Evolutionary conservation across 164 flowering plant species (phyloP), one percentile per base, ranked within the genome.

Genomic region (Nymphaea colorata): DNA sequence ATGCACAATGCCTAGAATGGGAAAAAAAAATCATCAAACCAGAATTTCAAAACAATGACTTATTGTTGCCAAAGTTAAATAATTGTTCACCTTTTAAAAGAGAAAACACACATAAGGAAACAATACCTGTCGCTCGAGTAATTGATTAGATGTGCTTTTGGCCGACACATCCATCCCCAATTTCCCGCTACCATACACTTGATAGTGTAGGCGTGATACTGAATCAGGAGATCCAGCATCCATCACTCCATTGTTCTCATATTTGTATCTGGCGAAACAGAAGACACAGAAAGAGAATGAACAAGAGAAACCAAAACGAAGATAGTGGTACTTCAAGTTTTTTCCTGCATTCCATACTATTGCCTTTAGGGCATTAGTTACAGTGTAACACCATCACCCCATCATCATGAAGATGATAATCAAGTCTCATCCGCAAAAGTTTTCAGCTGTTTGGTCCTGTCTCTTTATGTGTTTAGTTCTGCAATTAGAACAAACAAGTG

Each of bases 91-190:
- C 12, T 47, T 47, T 47, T 12, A 47, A 47, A 47, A 47, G 55
- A 47, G 12, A 47, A 2, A 12, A 12, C 7, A 47, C 12, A 47
- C 12, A 12, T 6, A 47, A 7, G 15, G 62, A 64, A 68, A 77
- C 43, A 44, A 18, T 55, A 91, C 99, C 97, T 95, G 99, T 89
- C 99, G 87, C 75, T 95, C 98, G 73, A 92, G 89, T 79, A 95
- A 94, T 74, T 90, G 99, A 77, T 87, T 86, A 69, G 87, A 90
- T 60, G 83, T 79, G 76, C 98, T 98, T 75, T 76, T 85, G 60
- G 85, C 78, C 64, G 88, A 81, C 57, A 75, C 71, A 72, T 84
- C 91, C 64, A 72, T 72, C 66, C 86, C 87, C 55, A 83, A 75
- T 73, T 82, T 88, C 68, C 89, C 97, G 78, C 83, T 85, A 55